Evolutionary conservation across 2,329 filamentous ascomycete genomes (phyloP), one percentile per base, ranked within the genome.

Genomic region (Penicillium griseofulvum): DNA sequence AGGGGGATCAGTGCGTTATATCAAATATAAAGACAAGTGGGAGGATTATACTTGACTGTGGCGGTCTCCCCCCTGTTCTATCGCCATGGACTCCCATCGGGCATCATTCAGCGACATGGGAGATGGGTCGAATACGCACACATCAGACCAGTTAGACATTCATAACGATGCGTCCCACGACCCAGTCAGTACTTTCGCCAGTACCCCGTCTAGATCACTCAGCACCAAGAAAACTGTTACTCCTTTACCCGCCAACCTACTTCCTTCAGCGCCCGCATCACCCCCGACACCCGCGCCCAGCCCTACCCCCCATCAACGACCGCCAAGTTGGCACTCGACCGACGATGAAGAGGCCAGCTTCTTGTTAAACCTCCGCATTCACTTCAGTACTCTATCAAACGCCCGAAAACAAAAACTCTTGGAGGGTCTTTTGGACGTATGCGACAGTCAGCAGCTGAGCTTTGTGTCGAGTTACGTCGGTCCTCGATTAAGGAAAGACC

Each of bases 391-490:
- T 52, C 87, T 91, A 72, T 88, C 86, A 55, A 84, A 87, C 24
- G 83, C 86, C 0, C 89, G 93, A 74, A 85, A 90, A 54, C 89
- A 91, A 66, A 84, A 89, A 37, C 84, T 96, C 66, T 79, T 99
- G 56, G 90, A 90, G 48, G 92, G 96, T 70, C 80, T 99, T 54
- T 79, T 99, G 61, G 96, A 96, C 68, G 83, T 96, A 65, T 99
- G 94, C 78, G 95, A 95, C 65, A 97, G 90, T 66, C 91, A 95
- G 68, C 89, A 96, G 73, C 81, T 99, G 63, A 96, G 91, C 74
- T 97, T 97, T 71, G 92, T 99, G 19, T 91, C 95, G 65, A 91
- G 95, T 71, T 96, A 96, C 74, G 93, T 99, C 64, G 93, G 91
- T 71, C 94, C 94, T 28, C 78, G 95, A 59, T 77, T 99, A 61